A percentile compares a stretch with the other conserved stretches of the same genome.
phyloP scores from a whole-genome alignment of 2,329 filamentous ascomycete species.

The Colletotrichum nymphaeae region DNA sequence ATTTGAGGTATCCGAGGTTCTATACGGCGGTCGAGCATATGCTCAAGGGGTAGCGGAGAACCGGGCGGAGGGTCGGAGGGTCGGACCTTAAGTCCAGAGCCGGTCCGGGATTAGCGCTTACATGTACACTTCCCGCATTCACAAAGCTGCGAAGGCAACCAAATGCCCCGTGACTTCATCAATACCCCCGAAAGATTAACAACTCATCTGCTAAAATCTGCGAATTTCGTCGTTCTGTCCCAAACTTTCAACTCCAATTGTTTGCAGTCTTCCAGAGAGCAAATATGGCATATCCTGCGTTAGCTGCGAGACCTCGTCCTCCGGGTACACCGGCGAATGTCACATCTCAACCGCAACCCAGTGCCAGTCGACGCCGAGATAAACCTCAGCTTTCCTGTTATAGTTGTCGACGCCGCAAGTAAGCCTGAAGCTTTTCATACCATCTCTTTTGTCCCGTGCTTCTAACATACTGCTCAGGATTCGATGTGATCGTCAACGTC shows the following conservation, averaged over 20 bases:
- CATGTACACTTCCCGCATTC: background rate
- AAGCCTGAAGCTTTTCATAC: background rate
- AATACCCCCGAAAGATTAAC: background rate
- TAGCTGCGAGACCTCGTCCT: background rate
- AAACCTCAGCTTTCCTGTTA: conserved; percentile 49
- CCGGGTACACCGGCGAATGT: background rate
- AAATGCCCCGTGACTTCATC: background rate
- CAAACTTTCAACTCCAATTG: background rate
- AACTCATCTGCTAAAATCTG: too few species aligned
- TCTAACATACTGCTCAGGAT: conserved; percentile 24
- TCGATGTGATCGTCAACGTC: conserved; percentile 41
- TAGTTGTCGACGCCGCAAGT: conserved; percentile 49
- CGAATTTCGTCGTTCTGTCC: too few species aligned
- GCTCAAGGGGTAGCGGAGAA: too few species aligned
- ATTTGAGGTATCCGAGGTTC: too few species aligned
- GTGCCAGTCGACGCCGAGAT: conserved; percentile 44
- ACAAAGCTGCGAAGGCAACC: too few species aligned
- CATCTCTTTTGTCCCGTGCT: rapidly evolving
- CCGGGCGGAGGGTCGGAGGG: conserved; percentile 15
- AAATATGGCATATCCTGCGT: background rate
- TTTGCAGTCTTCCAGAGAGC: background rate
- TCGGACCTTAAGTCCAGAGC: conserved; percentile 10
- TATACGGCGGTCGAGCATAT: too few species aligned
- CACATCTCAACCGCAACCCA: background rate
- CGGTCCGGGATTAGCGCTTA: conserved; percentile 6